Conservation (phyloP, 2,329 filamentous ascomycete species). For the Scedosporium dehoogii region DNA sequence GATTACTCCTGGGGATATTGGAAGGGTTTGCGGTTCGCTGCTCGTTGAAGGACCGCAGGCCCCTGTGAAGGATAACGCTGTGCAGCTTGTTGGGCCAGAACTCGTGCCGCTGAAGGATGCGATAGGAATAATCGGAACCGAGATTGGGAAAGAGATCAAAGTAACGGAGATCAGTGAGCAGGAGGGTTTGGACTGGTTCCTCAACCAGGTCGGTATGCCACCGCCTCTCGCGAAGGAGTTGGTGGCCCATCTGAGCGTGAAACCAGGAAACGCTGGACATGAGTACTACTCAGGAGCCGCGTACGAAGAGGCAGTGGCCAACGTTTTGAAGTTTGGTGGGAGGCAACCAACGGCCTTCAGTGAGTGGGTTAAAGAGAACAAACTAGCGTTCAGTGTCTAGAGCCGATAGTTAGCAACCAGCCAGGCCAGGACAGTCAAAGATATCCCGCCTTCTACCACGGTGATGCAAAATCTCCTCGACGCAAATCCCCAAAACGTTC, state of each 20-base stretch:
- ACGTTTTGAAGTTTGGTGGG: background rate
- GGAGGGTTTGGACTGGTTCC: background rate
- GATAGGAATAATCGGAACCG: conserved; percentile 17
- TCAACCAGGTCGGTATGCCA: background rate
- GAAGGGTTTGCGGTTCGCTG: conserved; percentile 27
- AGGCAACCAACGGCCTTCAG: background rate
- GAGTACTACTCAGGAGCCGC: background rate
- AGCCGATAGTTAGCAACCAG: background rate
- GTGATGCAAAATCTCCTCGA: too few relatives aligned
- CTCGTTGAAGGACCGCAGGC: conserved; percentile 21
- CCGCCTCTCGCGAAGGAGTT: background rate
- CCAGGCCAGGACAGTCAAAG: too few relatives aligned
- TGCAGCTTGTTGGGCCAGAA: conserved; percentile 27
- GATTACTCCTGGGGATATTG: conserved; percentile 34
- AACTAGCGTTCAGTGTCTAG: background rate
- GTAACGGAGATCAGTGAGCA: conserved; percentile 8
- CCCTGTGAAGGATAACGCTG: conserved; percentile 14
- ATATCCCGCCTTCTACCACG: too few relatives aligned
- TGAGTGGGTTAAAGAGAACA: conserved; percentile 1
- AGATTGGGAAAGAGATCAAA: conserved; percentile 19
- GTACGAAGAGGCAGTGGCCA: background rate
- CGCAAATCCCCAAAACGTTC: too few relatives aligned
- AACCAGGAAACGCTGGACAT: background rate
- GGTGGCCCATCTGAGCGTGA: background rate
- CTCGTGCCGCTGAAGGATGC: conserved; percentile 19